Base-by-base conservation (phyloP, 2,329 filamentous ascomycete genomes). In the Capronia coronata region DNA sequence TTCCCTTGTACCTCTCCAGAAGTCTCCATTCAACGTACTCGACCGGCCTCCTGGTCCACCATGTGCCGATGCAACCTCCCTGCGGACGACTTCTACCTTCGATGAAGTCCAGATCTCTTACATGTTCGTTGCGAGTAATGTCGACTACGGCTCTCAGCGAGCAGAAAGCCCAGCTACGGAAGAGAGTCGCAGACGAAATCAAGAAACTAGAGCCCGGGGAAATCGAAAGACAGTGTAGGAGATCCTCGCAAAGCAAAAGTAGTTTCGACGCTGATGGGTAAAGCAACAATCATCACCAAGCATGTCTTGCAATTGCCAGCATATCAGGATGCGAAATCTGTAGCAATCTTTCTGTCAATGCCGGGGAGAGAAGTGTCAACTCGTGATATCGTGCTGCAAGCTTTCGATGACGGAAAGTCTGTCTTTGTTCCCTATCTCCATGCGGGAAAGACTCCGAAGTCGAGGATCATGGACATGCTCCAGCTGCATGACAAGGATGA, bases 281-380 rank as follows among this genome's bases (percentile, higher is more conserved):
- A 65, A 93, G 87, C 87, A 60, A 69, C 73, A 43, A 72, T 71
- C 58, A 81, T 87, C 18, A 83, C 83, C 57, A 75, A 80, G 46
- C 72, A 76, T 5, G 70, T 96, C 30, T 72, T 83, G 38, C 72
- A 75, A 9, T 79, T 90, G 61, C 75, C 79, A 43, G 84, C 88
- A 47, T 98, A 94, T 65, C 72, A 80, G 56, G 74, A 83, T 47
- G 90, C 93, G 35, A 77, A 74, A 52, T 77, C 80, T 46, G 79
- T 98, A 62, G 89, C 87, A 60, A 76, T 98, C 49, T 98, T 94
- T 65, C 75, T 98, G 13, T 93, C 91, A 9, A 98, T 98, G 93
- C 89, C 90, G 1, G 72, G 75, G 8, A 85, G 83, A 19, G 93
- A 98, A 70, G 78, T 95, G 21, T 87, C 89, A 59, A 98, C 93